Percentiles rank a stretch among this genome's conserved stretches.
Evolutionary conservation across 2,329 filamentous ascomycete genomes (phyloP).

Genomic region (Plectosphaerella sp.): DNA sequence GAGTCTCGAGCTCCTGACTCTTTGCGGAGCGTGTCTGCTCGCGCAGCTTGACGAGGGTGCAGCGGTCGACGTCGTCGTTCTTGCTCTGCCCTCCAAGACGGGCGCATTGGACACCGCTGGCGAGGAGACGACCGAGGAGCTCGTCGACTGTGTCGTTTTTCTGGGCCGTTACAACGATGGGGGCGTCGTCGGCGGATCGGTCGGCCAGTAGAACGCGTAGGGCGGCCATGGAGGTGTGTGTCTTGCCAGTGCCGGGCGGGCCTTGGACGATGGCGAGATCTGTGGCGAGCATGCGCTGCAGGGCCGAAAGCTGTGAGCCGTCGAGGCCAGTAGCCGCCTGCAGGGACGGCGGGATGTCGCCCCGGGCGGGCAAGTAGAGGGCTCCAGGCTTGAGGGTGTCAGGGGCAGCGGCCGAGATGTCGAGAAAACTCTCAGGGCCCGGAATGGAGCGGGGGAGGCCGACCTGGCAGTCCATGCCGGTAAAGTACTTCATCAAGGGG

Average conservation of each 20-base stretch:
- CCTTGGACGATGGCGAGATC: conserved; percentile 77
- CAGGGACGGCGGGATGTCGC: conserved; percentile 7
- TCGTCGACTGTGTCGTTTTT: conserved; percentile 92
- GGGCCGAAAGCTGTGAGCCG: conserved; percentile 63
- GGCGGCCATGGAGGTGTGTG: conserved; percentile 71
- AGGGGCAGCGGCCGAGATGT: background rate
- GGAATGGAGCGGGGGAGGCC: background rate
- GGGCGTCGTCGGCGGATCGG: conserved; percentile 49
- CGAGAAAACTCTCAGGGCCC: background rate
- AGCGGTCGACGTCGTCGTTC: conserved; percentile 58
- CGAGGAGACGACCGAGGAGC: conserved; percentile 59
- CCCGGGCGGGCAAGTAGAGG: background rate
- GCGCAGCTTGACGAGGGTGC: conserved; percentile 62
- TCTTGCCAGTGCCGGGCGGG: conserved; percentile 73
- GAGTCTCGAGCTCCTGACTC: conserved; percentile 1
- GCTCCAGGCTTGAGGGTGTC: background rate
- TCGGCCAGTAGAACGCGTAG: conserved; percentile 63
- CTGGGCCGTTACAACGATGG: conserved; percentile 77
- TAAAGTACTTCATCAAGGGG: background rate
- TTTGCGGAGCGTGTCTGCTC: conserved; percentile 8
- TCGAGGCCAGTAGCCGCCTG: conserved; percentile 48
- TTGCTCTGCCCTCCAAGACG: conserved; percentile 64
- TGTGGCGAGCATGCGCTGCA: conserved; percentile 66
- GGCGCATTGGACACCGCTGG: conserved; percentile 49
- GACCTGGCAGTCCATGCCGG: background rate